These are phyloP conservation scores for Albifimbria verrucaria DNA, from an alignment of 2,329 filamentous ascomycete species.

Conservation along the genomic window DNA sequence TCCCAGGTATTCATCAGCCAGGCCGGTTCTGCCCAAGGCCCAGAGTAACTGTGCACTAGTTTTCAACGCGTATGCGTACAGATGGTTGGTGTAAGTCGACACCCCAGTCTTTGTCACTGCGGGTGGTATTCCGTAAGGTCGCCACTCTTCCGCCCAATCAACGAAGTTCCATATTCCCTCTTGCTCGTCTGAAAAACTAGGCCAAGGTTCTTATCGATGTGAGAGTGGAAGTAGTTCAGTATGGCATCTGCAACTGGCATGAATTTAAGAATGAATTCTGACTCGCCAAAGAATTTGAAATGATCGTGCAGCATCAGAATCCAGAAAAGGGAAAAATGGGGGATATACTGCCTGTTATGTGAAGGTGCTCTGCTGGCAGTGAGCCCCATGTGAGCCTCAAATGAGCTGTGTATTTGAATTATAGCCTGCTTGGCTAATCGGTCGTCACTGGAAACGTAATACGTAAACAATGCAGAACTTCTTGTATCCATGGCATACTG, in stretches of 20 bases:
- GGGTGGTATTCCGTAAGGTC: constrained; percentile 32
- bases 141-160: constrained; percentile 27
- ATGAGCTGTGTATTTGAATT: constrained; percentile 19
- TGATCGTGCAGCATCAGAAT: constrained; percentile 33
- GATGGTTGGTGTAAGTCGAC: constrained; percentile 21
- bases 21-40: constrained; percentile 27
- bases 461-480: constrained; percentile 26
- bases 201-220: constrained; percentile 10
- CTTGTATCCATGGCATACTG: constrained; percentile 24
- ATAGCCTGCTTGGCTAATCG: constrained; percentile 28
- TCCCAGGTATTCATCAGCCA: constrained; percentile 24
- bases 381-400: constrained; percentile 22
- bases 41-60: constrained; percentile 27
- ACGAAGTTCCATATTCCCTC: constrained; percentile 31
- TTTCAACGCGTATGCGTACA: constrained; percentile 34
- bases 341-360: constrained; percentile 31
- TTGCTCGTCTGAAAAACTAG: constrained; percentile 13
- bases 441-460: constrained; percentile 26
- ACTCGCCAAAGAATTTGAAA: constrained; percentile 31
- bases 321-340: constrained; percentile 36
- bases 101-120: constrained; percentile 30
- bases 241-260: constrained; percentile 29
- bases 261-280: constrained; percentile 22
- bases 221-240: constrained; percentile 23
- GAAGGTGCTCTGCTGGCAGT: constrained; percentile 32